Conservation (phyloP, 2,329 filamentous ascomycete genomes). For the Triangularia verruculosa region DNA sequence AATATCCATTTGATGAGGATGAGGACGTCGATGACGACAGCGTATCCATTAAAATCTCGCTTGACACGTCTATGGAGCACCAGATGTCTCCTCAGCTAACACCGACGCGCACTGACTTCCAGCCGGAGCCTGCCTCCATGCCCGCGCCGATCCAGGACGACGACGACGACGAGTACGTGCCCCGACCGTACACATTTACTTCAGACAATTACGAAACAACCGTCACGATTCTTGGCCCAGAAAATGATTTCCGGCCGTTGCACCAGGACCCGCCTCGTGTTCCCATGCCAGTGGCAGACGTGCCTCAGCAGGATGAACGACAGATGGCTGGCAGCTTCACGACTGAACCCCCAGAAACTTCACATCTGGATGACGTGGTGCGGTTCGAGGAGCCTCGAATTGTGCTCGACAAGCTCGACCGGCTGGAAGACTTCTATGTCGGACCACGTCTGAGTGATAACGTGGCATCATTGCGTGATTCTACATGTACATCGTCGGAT, state of each 20-base stretch:
- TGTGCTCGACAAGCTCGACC: conserved; percentile 26
- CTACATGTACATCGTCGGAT: conserved; percentile 34
- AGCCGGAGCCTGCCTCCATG: conserved; percentile 14
- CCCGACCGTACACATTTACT: conserved; percentile 38
- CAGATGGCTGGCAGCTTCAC: conserved; percentile 12
- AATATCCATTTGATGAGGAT: conserved; percentile 48
- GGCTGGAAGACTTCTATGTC: conserved; percentile 34
- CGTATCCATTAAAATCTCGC: conserved; percentile 41
- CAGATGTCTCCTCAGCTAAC: conserved; percentile 28
- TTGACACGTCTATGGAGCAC: conserved; percentile 33
- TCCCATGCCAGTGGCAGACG: conserved; percentile 18
- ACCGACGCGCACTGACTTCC: conserved; percentile 29
- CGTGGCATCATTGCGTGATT: conserved; percentile 34
- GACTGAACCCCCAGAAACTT: conserved; percentile 13
- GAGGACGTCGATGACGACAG: conserved; percentile 38
- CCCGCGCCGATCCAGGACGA: conserved; percentile 29
- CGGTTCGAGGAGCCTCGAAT: conserved; percentile 13
- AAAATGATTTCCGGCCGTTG: conserved; percentile 38
- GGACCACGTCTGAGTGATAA: conserved; percentile 35
- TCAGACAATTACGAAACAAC: conserved; percentile 42
- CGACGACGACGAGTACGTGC: conserved; percentile 39
- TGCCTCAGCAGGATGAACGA: conserved; percentile 22
- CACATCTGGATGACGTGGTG: conserved; percentile 1
- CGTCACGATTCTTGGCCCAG: conserved; percentile 49
- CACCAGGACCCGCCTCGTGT: conserved; percentile 26